Evolutionary conservation across 441 rosid species (phyloP).

Genomic region (Aleurites moluccanus): DNA sequence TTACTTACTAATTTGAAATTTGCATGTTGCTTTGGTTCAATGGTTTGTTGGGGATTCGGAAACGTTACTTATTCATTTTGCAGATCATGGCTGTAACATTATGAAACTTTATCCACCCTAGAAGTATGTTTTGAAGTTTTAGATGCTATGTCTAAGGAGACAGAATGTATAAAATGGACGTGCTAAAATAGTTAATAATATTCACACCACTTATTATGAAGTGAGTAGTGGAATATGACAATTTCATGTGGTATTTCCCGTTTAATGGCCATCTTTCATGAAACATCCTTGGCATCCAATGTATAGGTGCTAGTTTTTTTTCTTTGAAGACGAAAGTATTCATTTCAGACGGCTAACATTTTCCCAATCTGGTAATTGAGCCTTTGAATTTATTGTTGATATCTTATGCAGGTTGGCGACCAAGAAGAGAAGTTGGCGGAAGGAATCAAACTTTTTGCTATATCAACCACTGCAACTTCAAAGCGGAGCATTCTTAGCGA

Average conservation of each 20-base stretch:
- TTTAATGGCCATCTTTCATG: not conserved
- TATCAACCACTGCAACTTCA: constrained; percentile 74
- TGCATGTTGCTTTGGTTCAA: not conserved
- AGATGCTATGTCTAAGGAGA: not conserved
- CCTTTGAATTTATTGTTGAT: constrained; percentile 11
- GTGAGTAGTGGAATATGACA: not conserved
- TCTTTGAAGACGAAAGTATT: not conserved
- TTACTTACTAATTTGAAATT: not conserved
- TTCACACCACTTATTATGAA: not conserved
- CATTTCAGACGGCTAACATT: not conserved
- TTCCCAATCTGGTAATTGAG: constrained; percentile 1
- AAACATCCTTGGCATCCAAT: not conserved
- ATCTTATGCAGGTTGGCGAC: constrained; percentile 75
- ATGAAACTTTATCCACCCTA: not conserved
- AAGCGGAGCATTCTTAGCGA: constrained; percentile 87
- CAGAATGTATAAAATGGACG: not conserved
- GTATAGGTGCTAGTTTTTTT: not conserved
- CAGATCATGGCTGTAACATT: not conserved
- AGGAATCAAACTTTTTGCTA: constrained; percentile 87
- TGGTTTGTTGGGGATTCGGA: not conserved
- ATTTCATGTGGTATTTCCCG: not conserved
- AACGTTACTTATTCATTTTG: not conserved
- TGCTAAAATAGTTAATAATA: not conserved
- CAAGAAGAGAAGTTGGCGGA: constrained; percentile 92
- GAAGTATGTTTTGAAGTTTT: not conserved